Conservation (phyloP, 1,284 basidiomycete species). For the Ganoderma boninense region DNA sequence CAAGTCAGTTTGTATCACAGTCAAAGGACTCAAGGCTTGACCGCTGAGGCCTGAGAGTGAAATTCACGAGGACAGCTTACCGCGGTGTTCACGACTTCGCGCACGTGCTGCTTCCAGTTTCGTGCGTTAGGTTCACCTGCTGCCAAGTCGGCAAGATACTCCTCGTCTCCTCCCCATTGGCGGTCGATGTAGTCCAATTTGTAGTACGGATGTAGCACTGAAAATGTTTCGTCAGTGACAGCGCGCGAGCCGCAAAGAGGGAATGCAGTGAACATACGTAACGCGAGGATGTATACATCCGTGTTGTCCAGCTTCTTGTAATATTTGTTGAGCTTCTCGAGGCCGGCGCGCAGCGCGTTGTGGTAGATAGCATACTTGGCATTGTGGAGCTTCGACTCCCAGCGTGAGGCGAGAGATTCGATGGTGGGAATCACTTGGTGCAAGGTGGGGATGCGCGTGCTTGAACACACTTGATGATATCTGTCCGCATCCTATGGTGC, state of each 20-base stretch:
- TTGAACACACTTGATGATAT: constrained; percentile 15
- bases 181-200: constrained; percentile 34
- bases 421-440: constrained; percentile 35
- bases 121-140: constrained; percentile 12
- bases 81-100: constrained; percentile 21
- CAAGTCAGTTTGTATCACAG: too few relatives aligned
- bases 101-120: constrained; percentile 35
- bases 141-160: constrained; percentile 27
- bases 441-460: constrained; percentile 9
- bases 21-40: too few relatives aligned
- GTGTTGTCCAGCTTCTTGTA: constrained; percentile 37
- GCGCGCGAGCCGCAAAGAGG: accelerated
- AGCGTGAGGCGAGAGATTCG: constrained; percentile 34
- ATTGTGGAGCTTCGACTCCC: constrained; percentile 32
- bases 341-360: constrained; percentile 25
- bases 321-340: constrained; percentile 38
- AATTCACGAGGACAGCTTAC: constrained; percentile 5
- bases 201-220: constrained; percentile 25
- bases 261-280: constrained; percentile 20
- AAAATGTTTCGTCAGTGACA: too few relatives aligned
- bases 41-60: too few relatives aligned
- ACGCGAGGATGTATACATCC: constrained; percentile 30
- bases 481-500: constrained; percentile 15
- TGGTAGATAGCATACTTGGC: constrained; percentile 27
- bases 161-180: constrained; percentile 34